These are phyloP conservation scores for Botrytis paeoniae DNA, from an alignment of 2,329 filamentous ascomycete genomes.

Conservation along the genomic window DNA sequence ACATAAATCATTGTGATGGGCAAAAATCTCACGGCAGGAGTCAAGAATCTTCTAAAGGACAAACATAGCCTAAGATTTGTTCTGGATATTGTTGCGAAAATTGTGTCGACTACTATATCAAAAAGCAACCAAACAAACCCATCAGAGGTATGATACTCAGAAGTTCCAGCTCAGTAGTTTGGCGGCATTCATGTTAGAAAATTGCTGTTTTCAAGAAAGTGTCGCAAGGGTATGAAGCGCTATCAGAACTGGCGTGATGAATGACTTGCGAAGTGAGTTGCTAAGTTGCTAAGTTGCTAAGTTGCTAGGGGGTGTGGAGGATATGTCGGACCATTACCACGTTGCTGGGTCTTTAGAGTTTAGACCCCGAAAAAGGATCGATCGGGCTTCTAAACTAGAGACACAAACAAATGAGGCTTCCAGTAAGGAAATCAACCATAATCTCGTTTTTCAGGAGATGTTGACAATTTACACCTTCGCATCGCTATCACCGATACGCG, in stretches of 20 bases:
- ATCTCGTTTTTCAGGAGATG: background rate
- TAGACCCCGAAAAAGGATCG: background rate
- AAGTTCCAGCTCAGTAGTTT: background rate
- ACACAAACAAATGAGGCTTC: background rate
- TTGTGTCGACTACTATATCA: background rate
- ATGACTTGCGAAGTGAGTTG: background rate
- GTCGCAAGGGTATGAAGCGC: background rate
- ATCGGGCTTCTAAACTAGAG: background rate
- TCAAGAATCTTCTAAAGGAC: background rate
- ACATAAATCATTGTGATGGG: background rate
- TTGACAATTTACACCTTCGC: background rate
- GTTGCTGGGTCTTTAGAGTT: constrained; percentile 3
- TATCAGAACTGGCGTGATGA: background rate
- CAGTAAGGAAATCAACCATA: background rate
- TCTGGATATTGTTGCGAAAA: background rate
- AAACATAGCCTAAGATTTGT: background rate
- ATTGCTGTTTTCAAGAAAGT: background rate
- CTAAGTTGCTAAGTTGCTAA: background rate
- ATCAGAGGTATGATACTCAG: background rate
- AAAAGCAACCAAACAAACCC: background rate
- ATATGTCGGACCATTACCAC: constrained; percentile 6
- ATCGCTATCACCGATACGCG: background rate
- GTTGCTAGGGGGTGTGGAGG: background rate
- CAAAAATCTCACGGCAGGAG: background rate
- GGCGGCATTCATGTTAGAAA: background rate